These are phyloP conservation scores for Xylariaceae sp. DNA, from an alignment of 2,329 filamentous ascomycete genomes.

Conservation along the genomic window DNA sequence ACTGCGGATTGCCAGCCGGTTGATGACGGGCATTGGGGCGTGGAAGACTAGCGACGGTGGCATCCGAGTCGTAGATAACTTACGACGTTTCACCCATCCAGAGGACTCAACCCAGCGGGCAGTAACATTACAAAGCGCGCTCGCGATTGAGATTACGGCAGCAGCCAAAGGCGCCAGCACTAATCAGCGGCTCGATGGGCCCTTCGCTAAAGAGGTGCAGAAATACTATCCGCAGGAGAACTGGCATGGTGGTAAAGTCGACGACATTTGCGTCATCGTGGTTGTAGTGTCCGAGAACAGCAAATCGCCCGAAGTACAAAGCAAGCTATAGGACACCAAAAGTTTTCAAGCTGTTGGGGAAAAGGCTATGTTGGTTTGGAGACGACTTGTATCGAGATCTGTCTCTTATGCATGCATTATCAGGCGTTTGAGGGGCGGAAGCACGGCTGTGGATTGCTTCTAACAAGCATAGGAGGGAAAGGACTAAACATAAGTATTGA, in stretches of 20 bases:
- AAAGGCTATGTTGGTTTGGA: too few species aligned
- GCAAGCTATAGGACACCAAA: constrained; percentile 33
- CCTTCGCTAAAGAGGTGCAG: constrained; percentile 94
- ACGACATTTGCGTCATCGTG: constrained; percentile 91
- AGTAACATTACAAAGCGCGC: constrained; percentile 72
- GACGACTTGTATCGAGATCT: too few species aligned
- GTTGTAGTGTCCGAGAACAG: constrained; percentile 74
- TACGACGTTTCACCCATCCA: constrained; percentile 57
- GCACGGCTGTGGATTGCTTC: constrained; percentile 10
- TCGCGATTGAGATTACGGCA: constrained; percentile 79
- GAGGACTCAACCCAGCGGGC: constrained; percentile 34
- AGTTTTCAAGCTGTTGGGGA: not conserved
- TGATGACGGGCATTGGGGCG: constrained; percentile 76
- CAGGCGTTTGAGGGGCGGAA: constrained; percentile 30
- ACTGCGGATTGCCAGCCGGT: constrained; percentile 75
- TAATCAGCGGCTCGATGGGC: constrained; percentile 82
- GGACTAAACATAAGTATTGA: not conserved
- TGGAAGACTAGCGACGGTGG: constrained; percentile 72
- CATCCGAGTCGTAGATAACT: constrained; percentile 66
- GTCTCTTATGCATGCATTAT: constrained; percentile 32
- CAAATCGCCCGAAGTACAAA: constrained; percentile 31
- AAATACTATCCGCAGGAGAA: constrained; percentile 84
- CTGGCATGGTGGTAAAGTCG: constrained; percentile 91
- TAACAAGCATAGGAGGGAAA: constrained; percentile 2
- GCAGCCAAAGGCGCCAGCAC: constrained; percentile 86